Conservation (phyloP, 352 stramenopile species). For the Peronospora destructor region DNA sequence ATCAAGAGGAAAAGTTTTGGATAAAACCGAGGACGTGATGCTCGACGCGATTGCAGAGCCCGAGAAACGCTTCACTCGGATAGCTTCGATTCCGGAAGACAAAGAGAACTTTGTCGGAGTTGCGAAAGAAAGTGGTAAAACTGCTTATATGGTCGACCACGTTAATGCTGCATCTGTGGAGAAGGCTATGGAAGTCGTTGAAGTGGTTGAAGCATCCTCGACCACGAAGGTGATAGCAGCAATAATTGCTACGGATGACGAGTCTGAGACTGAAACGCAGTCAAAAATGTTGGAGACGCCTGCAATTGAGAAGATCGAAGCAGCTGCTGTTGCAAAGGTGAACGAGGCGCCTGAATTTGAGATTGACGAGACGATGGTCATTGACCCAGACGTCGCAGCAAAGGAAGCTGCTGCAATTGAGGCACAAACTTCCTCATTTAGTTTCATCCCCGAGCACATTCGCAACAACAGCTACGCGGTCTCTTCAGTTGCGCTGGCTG, state of each 20-base stretch:
- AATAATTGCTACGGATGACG: conserved; percentile 12
- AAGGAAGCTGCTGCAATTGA: conserved; percentile 12
- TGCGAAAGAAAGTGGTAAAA: neutral
- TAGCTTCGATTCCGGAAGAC: conserved; percentile 12
- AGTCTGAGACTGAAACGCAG: conserved; percentile 20
- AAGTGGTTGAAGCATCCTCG: neutral
- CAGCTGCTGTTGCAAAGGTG: conserved; percentile 1
- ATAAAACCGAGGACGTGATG: conserved; percentile 6
- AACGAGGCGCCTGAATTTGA: conserved; percentile 20
- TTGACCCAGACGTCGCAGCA: conserved; percentile 20
- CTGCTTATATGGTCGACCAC: neutral
- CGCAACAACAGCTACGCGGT: conserved; percentile 27
- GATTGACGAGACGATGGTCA: conserved; percentile 28
- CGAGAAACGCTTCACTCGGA: conserved; percentile 6
- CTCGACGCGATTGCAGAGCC: conserved; percentile 4
- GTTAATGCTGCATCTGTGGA: neutral
- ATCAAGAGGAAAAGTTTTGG: neutral
- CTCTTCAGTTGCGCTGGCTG: conserved; percentile 25
- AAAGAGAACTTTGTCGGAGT: neutral
- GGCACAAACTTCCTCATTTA: conserved; percentile 13
- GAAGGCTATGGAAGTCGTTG: neutral
- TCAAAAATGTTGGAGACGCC: conserved; percentile 18
- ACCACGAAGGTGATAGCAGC: neutral
- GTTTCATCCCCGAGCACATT: conserved; percentile 21
- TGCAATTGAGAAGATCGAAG: conserved; percentile 9